A percentile compares a stretch with the other conserved stretches of the same genome.
These are phyloP conservation scores for Coemansia aciculifera DNA, from an alignment of 192 early-diverging fungal genomes.

Conservation along the genomic window DNA sequence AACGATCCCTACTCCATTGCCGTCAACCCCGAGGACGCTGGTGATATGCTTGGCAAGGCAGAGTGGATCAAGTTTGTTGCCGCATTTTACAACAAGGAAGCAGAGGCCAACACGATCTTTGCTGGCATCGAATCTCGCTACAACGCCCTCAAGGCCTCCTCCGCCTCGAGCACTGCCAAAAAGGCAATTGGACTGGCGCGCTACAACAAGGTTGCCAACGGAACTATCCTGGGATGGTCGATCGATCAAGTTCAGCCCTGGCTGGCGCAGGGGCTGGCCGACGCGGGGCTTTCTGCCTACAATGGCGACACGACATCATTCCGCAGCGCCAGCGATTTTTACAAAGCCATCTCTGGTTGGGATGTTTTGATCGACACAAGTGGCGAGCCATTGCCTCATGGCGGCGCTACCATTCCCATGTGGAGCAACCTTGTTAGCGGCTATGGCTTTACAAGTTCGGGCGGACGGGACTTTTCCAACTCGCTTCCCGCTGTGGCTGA, in stretches of 20 bases:
- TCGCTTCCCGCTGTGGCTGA: conserved; percentile 57
- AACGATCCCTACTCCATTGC: conserved; percentile 45
- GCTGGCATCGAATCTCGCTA: conserved; percentile 38
- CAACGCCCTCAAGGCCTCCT: conserved; percentile 28
- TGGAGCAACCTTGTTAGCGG: conserved; percentile 39
- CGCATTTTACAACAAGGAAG: conserved; percentile 45
- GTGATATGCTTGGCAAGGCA: conserved; percentile 46
- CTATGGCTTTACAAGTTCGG: conserved; percentile 20
- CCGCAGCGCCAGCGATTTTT: conserved; percentile 49
- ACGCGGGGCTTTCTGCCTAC: conserved; percentile 58
- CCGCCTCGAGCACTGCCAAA: conserved; percentile 7
- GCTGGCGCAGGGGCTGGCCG: conserved; percentile 58
- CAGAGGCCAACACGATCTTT: conserved; percentile 42
- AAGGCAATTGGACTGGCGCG: conserved; percentile 38
- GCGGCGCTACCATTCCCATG: conserved; percentile 57
- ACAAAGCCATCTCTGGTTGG: conserved; percentile 55
- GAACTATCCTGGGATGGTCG: conserved; percentile 40
- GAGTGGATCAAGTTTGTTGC: conserved; percentile 52
- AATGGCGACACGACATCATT: conserved; percentile 30
- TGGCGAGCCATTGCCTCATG: conserved; percentile 53
- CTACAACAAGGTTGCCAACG: conserved; percentile 52
- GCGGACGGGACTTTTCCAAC: conserved; percentile 9
- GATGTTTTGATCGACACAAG: conserved; percentile 66
- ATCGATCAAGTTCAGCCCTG: conserved; percentile 43
- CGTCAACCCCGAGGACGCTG: conserved; percentile 36